These are phyloP conservation scores for Astrephomene gubernaculifera DNA, from an alignment of 139 green algal genomes.

Conservation along the genomic window DNA sequence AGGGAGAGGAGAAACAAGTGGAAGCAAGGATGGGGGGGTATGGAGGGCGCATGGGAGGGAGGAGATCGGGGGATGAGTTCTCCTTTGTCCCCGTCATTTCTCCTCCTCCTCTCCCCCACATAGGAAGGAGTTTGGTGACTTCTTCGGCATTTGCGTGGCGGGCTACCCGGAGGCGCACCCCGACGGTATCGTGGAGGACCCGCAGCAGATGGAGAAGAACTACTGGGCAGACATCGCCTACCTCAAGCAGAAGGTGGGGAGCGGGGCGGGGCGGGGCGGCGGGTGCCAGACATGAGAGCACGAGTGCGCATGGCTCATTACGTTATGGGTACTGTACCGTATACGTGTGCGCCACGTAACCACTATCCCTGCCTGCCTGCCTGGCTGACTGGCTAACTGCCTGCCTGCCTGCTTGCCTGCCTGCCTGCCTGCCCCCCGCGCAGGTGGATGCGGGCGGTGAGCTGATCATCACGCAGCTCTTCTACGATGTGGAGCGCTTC, in stretches of 20 bases:
- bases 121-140: slow-evolving; percentile 86
- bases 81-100: not conserved
- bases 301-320: too few species aligned
- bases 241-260: slow-evolving; percentile 92
- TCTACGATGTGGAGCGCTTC: slow-evolving; percentile 95
- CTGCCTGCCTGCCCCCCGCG: not conserved
- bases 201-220: slow-evolving; percentile 73
- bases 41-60: not conserved
- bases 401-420: not conserved
- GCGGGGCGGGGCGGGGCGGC: too few species aligned
- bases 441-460: slow-evolving; percentile 93
- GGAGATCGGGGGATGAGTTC: too few species aligned
- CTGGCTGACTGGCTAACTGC: too few species aligned
- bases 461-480: slow-evolving; percentile 95
- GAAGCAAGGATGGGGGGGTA: too few species aligned
- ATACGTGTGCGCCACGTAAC: too few species aligned
- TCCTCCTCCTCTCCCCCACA: not conserved
- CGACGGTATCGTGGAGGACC: slow-evolving; percentile 90
- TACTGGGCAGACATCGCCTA: slow-evolving; percentile 93
- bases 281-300: too few species aligned
- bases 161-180: slow-evolving; percentile 98
- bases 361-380: too few species aligned
- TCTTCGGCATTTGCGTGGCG: slow-evolving; percentile 95
- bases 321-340: too few species aligned
- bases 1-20: too few species aligned